phyloP scores from a whole-genome alignment of 345 rosid species.

The Populus simonii region DNA sequence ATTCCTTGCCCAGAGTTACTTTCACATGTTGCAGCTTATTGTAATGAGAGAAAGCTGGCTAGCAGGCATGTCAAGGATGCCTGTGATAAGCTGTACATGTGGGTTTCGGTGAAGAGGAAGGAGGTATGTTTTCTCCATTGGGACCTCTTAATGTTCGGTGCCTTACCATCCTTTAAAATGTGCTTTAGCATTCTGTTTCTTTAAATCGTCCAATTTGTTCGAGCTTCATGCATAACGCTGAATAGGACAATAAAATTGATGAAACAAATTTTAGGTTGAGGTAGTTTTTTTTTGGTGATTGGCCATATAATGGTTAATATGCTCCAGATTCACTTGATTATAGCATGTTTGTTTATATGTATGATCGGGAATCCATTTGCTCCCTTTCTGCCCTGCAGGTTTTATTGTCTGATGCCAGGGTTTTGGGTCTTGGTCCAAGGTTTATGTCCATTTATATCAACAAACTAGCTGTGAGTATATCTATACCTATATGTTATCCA shows the following conservation, averaged over 20 bases:
- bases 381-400: conserved; percentile 40
- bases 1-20: conserved; percentile 51
- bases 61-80: conserved; percentile 72
- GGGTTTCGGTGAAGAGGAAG: conserved; percentile 69
- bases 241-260: neutral
- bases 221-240: neutral
- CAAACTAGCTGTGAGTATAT: conserved; percentile 64
- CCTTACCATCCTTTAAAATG: neutral
- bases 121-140: conserved; percentile 39
- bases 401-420: conserved; percentile 71
- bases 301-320: neutral
- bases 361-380: neutral
- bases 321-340: neutral
- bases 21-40: conserved; percentile 53
- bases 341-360: neutral
- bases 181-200: neutral
- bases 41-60: conserved; percentile 71
- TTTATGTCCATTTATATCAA: conserved; percentile 82
- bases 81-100: conserved; percentile 74
- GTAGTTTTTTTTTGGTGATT: neutral
- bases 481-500: neutral
- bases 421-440: conserved; percentile 74
- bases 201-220: neutral
- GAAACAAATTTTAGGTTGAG: neutral
- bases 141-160: neutral